These are phyloP conservation scores for Apiospora koreana DNA, from an alignment of 2,329 filamentous ascomycete species.

Conservation along the genomic window DNA sequence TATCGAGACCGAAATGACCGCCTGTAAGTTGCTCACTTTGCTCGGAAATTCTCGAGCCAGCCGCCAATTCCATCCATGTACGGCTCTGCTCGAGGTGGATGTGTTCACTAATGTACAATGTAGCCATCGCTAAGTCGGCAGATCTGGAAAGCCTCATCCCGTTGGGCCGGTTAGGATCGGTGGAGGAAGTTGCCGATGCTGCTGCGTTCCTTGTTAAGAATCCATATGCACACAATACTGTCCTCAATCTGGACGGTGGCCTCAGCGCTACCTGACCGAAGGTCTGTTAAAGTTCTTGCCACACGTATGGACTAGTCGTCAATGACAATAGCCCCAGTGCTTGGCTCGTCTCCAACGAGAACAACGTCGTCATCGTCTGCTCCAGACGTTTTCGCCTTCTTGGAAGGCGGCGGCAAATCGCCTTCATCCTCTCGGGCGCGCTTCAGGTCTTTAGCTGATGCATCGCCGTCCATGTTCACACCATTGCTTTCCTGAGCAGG, in stretches of 20 bases:
- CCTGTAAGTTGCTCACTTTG: constrained; percentile 49
- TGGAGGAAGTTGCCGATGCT: constrained; percentile 78
- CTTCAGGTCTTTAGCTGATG: constrained; percentile 44
- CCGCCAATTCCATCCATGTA: neutral
- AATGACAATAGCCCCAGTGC: constrained; percentile 67
- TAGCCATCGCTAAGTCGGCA: constrained; percentile 30
- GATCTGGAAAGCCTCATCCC: constrained; percentile 57
- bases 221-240: constrained; percentile 82
- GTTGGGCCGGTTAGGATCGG: constrained; percentile 63
- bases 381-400: constrained; percentile 49
- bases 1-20: constrained; percentile 78
- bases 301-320: constrained; percentile 48
- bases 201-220: constrained; percentile 77
- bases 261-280: constrained; percentile 63
- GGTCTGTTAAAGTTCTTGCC: neutral
- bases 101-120: constrained; percentile 40
- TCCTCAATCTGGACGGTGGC: constrained; percentile 84
- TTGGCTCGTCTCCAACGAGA: constrained; percentile 48
- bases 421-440: constrained; percentile 45
- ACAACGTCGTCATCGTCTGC: constrained; percentile 46
- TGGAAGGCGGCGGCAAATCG: constrained; percentile 39
- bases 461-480: constrained; percentile 37
- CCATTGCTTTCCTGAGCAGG: constrained; percentile 42
- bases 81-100: neutral
- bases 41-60: neutral